A percentile compares a stretch with the other conserved stretches of the same genome.
These are phyloP conservation scores for Fonsecaea pedrosoi DNA, from an alignment of 2,329 filamentous ascomycete genomes.

Conservation along the genomic window DNA sequence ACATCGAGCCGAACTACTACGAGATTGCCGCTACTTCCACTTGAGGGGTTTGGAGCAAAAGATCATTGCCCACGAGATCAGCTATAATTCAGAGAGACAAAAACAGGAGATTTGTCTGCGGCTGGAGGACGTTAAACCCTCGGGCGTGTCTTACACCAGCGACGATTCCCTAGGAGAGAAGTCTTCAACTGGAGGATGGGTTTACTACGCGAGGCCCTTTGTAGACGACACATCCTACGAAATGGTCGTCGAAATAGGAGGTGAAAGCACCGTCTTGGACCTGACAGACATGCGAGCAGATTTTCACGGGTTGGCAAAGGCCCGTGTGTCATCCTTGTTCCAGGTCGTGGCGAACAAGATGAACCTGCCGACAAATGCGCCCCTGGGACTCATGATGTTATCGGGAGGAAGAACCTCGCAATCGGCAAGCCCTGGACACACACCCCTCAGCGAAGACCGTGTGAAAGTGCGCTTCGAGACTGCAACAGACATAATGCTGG, in stretches of 20 bases:
- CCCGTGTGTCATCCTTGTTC: constrained; percentile 74
- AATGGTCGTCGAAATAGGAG: constrained; percentile 78
- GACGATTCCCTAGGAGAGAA: constrained; percentile 49
- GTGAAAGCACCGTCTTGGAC: constrained; percentile 67
- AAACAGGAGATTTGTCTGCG: constrained; percentile 78
- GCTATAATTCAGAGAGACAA: constrained; percentile 72
- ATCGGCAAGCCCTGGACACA: constrained; percentile 71
- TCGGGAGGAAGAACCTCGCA: constrained; percentile 67
- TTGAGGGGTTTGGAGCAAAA: constrained; percentile 90
- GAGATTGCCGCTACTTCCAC: constrained; percentile 91
- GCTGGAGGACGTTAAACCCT: constrained; percentile 86
- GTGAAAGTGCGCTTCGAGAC: constrained; percentile 69
- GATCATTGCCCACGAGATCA: constrained; percentile 77
- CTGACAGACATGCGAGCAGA: constrained; percentile 65
- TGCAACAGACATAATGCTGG: constrained; percentile 51
- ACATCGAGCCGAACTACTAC: constrained; percentile 77
- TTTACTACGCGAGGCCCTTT: constrained; percentile 83
- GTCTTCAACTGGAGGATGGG: constrained; percentile 57
- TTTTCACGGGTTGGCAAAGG: constrained; percentile 74
- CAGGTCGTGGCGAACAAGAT: constrained; percentile 83
- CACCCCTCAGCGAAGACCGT: constrained; percentile 71
- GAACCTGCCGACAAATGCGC: constrained; percentile 65
- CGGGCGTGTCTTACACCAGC: constrained; percentile 71
- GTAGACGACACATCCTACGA: constrained; percentile 77
- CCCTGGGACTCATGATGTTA: constrained; percentile 70